Base-by-base conservation (phyloP, 306 rosid species). In the Medicago ruthenica region DNA sequence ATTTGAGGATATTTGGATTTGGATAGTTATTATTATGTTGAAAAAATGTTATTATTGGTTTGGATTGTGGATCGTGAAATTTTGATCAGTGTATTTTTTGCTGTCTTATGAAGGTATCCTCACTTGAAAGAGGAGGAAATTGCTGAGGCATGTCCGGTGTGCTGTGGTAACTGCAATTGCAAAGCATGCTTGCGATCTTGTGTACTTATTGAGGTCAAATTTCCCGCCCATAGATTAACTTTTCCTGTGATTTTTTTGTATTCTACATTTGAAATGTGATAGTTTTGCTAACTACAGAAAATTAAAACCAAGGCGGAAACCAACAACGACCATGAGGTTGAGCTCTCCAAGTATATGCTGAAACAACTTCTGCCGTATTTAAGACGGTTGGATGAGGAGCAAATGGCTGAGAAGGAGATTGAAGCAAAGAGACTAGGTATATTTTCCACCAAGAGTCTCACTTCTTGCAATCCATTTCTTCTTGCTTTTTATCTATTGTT, bases 81-180 rank as follows among this genome's bases (percentile, higher is more conserved):
- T 18, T 0, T 14, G 12, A 53, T 22, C 47, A 44, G 1, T 37
- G 16, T 1, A 40, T 31, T 57, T 42, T 34, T 58, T 44, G 70
- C 31, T 39, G 77, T 77, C 13, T 72, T 77, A 55, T 59, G 15
- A 72, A 94, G 98, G 98, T 95, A 95, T 76, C 96, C 97, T 54
- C 59, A 61, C 1, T 60, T n/a, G n/a, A 21, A 86, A 7, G 88
- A 88, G 76, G 87, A 87, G 1, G 73, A 73, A 22, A 61, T 95
- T 78, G 90, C 92, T 1, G 37, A 88, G 79, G 55, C 73, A 41
- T 95, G 98, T 76, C 97, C 97, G 1, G 89, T 88, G 10, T 95
- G 98, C 80, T 7, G 87, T 47, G 88, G 82, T 48, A 90, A 87
- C 80, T 95, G 98, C 86, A 95, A 95, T 67, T 95, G 98, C 82